Conservation (phyloP, 2,329 filamentous ascomycete species). For the Uncinocarpus reesii region DNA sequence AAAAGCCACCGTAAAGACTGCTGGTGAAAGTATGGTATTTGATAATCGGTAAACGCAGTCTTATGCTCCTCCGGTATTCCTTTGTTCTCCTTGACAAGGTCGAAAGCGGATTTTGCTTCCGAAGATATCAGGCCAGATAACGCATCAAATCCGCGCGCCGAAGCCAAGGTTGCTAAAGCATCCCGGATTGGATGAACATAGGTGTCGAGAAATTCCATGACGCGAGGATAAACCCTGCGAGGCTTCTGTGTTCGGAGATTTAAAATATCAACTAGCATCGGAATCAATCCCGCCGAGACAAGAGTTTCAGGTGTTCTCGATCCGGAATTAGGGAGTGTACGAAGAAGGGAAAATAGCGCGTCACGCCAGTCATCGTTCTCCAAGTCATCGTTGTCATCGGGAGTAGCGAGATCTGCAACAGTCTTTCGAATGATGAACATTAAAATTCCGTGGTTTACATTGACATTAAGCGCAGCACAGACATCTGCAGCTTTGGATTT, state of each 20-base stretch:
- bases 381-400: conserved; percentile 51
- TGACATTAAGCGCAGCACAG: conserved; percentile 80
- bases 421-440: conserved; percentile 88
- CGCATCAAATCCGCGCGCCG: conserved; percentile 74
- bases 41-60: conserved; percentile 80
- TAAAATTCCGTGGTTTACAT: conserved; percentile 89
- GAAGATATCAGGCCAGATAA: conserved; percentile 77
- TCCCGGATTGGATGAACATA: conserved; percentile 77
- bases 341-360: conserved; percentile 75
- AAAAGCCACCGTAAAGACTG: conserved; percentile 88
- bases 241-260: conserved; percentile 71
- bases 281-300: conserved; percentile 78
- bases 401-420: conserved; percentile 64
- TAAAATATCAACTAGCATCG: conserved; percentile 80
- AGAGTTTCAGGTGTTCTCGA: conserved; percentile 70
- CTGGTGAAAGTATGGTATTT: conserved; percentile 85
- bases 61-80: conserved; percentile 63
- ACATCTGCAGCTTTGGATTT: conserved; percentile 70
- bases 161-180: conserved; percentile 73
- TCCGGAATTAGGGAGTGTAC: conserved; percentile 62
- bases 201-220: conserved; percentile 78
- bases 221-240: conserved; percentile 69
- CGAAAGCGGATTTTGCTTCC: conserved; percentile 61
- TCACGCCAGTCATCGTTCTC: conserved; percentile 81
- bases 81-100: conserved; percentile 54